Conservation (phyloP, 2,329 filamentous ascomycete genomes). For the Fusarium napiforme region DNA sequence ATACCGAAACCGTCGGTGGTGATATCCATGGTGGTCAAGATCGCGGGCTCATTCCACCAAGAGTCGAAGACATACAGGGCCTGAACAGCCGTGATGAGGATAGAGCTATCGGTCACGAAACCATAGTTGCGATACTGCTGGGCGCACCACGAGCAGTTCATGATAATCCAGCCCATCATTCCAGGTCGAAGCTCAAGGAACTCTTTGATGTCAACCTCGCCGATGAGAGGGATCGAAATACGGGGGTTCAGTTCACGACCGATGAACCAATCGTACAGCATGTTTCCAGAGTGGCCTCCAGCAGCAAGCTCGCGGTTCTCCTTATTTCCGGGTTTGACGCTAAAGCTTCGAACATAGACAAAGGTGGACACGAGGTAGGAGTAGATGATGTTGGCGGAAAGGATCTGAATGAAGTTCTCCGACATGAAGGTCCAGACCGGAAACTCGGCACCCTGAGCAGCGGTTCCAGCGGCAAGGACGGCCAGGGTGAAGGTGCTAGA, state of each 20-base stretch:
- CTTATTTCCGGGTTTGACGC: slow-evolving; percentile 78
- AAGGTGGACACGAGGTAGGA: slow-evolving; percentile 78
- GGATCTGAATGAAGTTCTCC: slow-evolving; percentile 87
- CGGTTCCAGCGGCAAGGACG: slow-evolving; percentile 78
- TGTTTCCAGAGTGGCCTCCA: slow-evolving; percentile 84
- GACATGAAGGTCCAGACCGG: slow-evolving; percentile 92
- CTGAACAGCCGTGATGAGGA: slow-evolving; percentile 82
- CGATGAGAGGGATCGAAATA: slow-evolving; percentile 79
- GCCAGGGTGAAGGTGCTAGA: slow-evolving; percentile 79
- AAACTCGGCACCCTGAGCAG: slow-evolving; percentile 82
- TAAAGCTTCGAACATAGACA: slow-evolving; percentile 85
- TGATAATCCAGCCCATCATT: slow-evolving; percentile 86
- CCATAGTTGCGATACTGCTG: slow-evolving; percentile 90
- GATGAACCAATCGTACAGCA: slow-evolving; percentile 96
- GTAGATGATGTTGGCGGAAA: slow-evolving; percentile 85
- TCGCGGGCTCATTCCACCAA: slow-evolving; percentile 86
- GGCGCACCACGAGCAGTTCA: slow-evolving; percentile 85
- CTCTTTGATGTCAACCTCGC: slow-evolving; percentile 89
- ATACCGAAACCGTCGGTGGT: slow-evolving; percentile 93
- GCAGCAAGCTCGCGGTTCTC: slow-evolving; percentile 81
- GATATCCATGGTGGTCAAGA: slow-evolving; percentile 94
- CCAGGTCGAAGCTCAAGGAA: slow-evolving; percentile 93
- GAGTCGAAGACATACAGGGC: slow-evolving; percentile 85
- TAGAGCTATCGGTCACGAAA: slow-evolving; percentile 84
- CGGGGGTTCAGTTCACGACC: slow-evolving; percentile 95